These are phyloP conservation scores for Spiraea crenata DNA, from an alignment of 331 rosid species.

Conservation along the genomic window DNA sequence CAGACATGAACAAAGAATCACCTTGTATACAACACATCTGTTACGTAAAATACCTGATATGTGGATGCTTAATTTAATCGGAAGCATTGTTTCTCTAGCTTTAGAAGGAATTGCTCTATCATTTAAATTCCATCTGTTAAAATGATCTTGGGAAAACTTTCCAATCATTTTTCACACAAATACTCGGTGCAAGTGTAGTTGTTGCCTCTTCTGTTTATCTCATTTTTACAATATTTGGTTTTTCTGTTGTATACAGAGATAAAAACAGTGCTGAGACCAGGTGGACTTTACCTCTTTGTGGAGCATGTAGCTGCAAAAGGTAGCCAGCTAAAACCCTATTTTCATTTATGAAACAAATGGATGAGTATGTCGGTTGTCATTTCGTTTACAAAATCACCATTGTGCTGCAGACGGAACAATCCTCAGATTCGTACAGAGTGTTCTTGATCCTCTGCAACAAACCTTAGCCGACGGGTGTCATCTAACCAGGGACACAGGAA, in stretches of 20 bases:
- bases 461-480: constrained; percentile 71
- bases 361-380: background rate
- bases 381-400: background rate
- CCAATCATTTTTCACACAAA: background rate
- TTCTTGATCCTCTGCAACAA: constrained; percentile 81
- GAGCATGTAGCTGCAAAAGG: constrained; percentile 92
- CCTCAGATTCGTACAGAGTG: constrained; percentile 52
- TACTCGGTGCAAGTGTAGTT: background rate
- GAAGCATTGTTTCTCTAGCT: background rate
- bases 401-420: constrained; percentile 64
- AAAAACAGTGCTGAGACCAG: constrained; percentile 70
- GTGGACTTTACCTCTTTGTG: constrained; percentile 66
- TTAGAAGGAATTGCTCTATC: background rate
- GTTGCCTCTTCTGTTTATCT: background rate
- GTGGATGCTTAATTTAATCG: background rate
- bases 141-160: background rate
- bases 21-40: too few relatives aligned
- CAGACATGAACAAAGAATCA: too few relatives aligned
- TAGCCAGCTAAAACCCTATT: constrained; percentile 18
- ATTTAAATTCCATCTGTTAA: background rate
- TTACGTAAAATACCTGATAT: too few relatives aligned
- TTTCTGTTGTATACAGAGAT: constrained; percentile 50
- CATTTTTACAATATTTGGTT: background rate
- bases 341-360: constrained; percentile 11
- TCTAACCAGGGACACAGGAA: constrained; percentile 66